Percentiles rank a stretch among this genome's conserved stretches.
These are phyloP conservation scores for Ananas comosus DNA, from an alignment of 176 grass and related monocot genomes.

Conservation along the genomic window DNA sequence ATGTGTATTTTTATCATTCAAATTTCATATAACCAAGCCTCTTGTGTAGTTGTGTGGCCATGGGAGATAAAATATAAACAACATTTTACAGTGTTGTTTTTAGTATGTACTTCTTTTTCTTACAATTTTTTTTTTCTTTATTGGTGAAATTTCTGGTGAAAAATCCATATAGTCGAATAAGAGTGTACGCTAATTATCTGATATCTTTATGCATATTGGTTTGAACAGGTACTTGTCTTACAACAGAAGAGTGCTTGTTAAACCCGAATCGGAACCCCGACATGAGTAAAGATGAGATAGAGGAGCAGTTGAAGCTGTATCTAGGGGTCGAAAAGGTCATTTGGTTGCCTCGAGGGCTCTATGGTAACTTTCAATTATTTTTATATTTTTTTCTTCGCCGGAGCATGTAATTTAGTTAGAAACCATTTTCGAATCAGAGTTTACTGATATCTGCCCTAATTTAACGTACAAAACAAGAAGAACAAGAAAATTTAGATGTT, in stretches of 20 bases:
- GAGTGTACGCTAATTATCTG: no score
- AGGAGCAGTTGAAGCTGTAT: slow-evolving; percentile 68
- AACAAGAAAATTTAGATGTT: no score
- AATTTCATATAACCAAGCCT: background rate
- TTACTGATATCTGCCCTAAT: no score
- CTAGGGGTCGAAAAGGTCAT: slow-evolving; percentile 85
- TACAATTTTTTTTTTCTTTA: background rate
- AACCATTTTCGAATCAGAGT: background rate
- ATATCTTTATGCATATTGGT: background rate
- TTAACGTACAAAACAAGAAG: no score
- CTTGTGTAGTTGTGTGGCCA: background rate
- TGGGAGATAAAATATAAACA: background rate
- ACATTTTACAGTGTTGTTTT: background rate
- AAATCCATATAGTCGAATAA: no score
- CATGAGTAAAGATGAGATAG: slow-evolving; percentile 79
- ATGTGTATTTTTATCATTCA: no score
- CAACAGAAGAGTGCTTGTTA: slow-evolving; percentile 82
- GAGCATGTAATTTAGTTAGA: background rate
- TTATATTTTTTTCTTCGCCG: background rate
- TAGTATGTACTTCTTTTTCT: background rate
- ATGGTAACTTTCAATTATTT: slow-evolving; percentile 38
- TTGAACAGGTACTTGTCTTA: slow-evolving; percentile 84
- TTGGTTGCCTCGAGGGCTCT: slow-evolving; percentile 77
- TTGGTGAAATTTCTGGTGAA: background rate
- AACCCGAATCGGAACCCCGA: slow-evolving; percentile 81